Base-by-base conservation (phyloP, 768 basidiomycete genomes). In the Boletellus emodensis region DNA sequence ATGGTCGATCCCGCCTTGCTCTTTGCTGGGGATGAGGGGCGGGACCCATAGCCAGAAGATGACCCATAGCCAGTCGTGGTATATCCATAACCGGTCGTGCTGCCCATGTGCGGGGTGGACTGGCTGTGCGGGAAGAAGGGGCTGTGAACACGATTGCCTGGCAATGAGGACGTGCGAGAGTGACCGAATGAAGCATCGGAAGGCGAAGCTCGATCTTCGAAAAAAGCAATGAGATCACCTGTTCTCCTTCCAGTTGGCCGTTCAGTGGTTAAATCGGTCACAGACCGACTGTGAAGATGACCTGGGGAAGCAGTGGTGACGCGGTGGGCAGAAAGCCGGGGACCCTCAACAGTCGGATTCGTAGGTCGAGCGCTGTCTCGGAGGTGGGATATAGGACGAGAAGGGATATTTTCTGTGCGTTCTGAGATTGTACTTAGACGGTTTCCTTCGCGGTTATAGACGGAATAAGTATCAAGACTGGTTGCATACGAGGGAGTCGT, bases 381-480 rank as follows among this genome's bases (percentile, higher is more conserved):
- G 35, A 81, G 77, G 48, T 70, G 62, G 4, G 79, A 79, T 6
- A 65, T 60, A 0, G 87, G 87, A 26, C 87, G 81, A 1, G 85
- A 78, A 0, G 70, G 68, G 2, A 74, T 71, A 30, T 85, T 81
- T 67, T 92, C 90, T 1, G 86, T 89, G 40, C 76, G 78, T 63
- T 92, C 90, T 3, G 87, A 80, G 52, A 92, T 92, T 3, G 79
- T 84, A 61, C 89, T 91, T 17, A 91, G 73, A 32, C 75, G 64
- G 22, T 73, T 68, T 10, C 81, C 78, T 40, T 72, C 73, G 13
- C 75, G 70, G 40, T 72, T 69, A 20, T 68, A 56, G 40, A 71
- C 60, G 34, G 64, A 58, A 44, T 68, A 74, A 1, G 76, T 68
- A 55, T 70, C 67, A 47, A 78, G 57, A 41, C 72, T 65, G 56